Evolutionary conservation across 805 yeast genomes (phyloP), one percentile per base, ranked within the genome.

Genomic region (Candida vartiovaarae): DNA sequence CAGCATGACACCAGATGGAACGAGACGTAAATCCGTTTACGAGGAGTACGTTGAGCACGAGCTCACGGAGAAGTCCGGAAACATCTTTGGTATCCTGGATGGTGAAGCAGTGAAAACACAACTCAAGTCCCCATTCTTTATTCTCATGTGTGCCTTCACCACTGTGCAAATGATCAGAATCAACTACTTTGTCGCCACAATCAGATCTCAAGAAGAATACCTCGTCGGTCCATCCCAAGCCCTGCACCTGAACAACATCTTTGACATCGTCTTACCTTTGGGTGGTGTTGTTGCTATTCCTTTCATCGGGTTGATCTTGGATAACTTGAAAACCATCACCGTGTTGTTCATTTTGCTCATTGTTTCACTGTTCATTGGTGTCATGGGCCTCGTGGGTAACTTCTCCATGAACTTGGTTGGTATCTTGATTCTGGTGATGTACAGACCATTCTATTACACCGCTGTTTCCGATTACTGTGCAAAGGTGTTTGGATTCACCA

Each of bases 241-340:
- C 1, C 60, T 71, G 26, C 53, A 56, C 9, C 64, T 87, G 40
- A 88, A 88, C 60, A 76, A 77, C 41, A 80, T 86, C 48, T 91
- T 90, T 56, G 97, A 91, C 60, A 56, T 85, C 42, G 90, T 93
- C 0, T 71, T 90, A 49, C 98, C 98, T 1, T 54, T 87, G 8
- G 98, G 97, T 26, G 97, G 97, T 25, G 65, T 90, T 9, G 50
- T 84, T 30, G 82, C 96, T 0, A 86, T 91, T 45, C 97, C 97
- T 7, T 77, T 89, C 53, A 84, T 88, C 46, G 97, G 97, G 0
- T 43, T 82, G 8, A 64, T 89, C 8, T 67, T 91, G 38, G 98
- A 91, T 59, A 81, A 83, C 58, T 64, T 81, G 45, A 72, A 80
- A 36, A 83, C 91, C 0, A 57, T 84, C 29, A 65, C 73, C 1